Percentiles rank a stretch among this genome's conserved stretches.
Conservation (phyloP, 208 protist genomes). For the Porcisia deanei region DNA sequence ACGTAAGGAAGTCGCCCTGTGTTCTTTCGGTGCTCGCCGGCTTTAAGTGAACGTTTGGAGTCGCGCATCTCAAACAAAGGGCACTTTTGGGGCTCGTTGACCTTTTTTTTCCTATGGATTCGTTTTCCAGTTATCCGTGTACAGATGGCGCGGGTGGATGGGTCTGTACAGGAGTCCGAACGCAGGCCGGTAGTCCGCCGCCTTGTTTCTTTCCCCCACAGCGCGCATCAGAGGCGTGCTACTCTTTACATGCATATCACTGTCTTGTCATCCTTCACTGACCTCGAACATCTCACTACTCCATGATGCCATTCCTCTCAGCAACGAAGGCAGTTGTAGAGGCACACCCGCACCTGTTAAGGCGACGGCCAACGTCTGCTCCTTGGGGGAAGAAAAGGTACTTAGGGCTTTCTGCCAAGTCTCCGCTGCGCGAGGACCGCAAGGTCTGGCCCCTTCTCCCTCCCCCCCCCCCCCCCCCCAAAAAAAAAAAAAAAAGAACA, state of each 20-base stretch:
- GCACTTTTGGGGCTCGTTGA: neutral
- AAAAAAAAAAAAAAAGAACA: no score
- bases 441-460: neutral
- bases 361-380: neutral
- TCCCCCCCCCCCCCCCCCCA: no score
- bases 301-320: neutral
- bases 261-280: neutral
- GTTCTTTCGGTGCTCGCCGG: neutral
- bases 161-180: neutral
- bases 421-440: neutral
- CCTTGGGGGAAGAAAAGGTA: neutral
- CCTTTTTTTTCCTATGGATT: no score
- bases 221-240: neutral
- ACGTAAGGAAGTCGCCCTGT: neutral
- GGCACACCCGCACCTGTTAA: neutral
- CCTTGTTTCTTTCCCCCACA: neutral
- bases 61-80: neutral
- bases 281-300: neutral
- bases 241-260: neutral
- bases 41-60: neutral
- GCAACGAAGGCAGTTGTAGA: neutral
- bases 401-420: neutral
- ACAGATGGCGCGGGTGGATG: neutral
- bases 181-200: neutral
- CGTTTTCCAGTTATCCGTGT: neutral